These are phyloP conservation scores for Rhodomyrtus psidioides DNA, from an alignment of 441 rosid genomes.

Conservation along the genomic window DNA sequence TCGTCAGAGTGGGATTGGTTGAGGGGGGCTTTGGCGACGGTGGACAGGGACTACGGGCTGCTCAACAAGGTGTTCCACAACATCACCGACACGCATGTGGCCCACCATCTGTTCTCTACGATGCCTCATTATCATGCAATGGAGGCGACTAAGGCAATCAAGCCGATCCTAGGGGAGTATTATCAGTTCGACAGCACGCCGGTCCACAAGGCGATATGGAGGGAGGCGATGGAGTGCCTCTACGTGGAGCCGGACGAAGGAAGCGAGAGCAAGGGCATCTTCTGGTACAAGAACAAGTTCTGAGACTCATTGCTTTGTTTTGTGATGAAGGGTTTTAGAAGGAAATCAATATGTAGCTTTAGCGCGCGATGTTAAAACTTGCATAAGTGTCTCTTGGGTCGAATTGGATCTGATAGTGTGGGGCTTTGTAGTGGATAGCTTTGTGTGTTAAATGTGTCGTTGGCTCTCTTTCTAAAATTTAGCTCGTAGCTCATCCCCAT, in stretches of 20 bases:
- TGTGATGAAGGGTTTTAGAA: background rate
- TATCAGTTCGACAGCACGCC: slow-evolving; percentile 5
- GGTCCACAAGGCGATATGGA: slow-evolving; percentile 4
- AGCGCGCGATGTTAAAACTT: too few relatives aligned
- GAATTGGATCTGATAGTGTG: background rate
- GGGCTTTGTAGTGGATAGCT: background rate
- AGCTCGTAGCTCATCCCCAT: too few relatives aligned
- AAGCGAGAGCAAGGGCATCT: background rate
- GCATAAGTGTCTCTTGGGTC: background rate
- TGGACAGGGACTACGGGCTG: slow-evolving; percentile 33
- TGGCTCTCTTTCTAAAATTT: too few relatives aligned
- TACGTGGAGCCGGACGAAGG: slow-evolving; percentile 1
- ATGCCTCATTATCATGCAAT: slow-evolving; percentile 9
- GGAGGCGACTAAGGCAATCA: slow-evolving; percentile 11
- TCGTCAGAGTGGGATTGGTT: slow-evolving; percentile 95
- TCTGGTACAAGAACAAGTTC: slow-evolving; percentile 10
- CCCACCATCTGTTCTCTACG: slow-evolving; percentile 23
- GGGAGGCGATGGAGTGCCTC: slow-evolving; percentile 12
- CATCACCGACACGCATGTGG: slow-evolving; percentile 37
- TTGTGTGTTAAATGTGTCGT: background rate
- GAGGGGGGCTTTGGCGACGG: slow-evolving; percentile 71
- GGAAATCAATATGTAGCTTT: background rate
- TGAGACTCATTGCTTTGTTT: background rate
- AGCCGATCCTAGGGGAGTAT: slow-evolving; percentile 8
- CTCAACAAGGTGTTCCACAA: slow-evolving; percentile 35